Evolutionary conservation across 2,329 filamentous ascomycete species (phyloP), one percentile per base, ranked within the genome.

Genomic region (Aspergillus melleus): DNA sequence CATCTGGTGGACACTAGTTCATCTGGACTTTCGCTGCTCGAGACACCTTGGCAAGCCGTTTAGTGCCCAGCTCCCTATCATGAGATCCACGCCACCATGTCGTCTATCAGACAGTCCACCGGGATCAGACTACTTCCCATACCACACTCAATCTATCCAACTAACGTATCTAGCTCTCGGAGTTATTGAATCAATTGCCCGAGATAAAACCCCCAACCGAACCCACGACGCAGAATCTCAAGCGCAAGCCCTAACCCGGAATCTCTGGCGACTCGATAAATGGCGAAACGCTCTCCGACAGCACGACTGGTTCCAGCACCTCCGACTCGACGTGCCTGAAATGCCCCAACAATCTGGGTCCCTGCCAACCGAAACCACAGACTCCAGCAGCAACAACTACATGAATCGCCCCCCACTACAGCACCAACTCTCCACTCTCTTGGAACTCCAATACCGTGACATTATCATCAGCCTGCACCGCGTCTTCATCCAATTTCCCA

Each of bases 401-500:
- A 56, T 56, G 29, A 54, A 53, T 3, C 47, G 59, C 14, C 20
- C 52, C 6, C 58, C 62, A 14, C 54, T 59, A 10, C 49, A 57
- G 2, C 55, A 55, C 11, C 55, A 60, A 6, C 44, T 60, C 11
- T 54, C 26, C 29, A 64, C 61, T 1, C 26, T 59, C 5, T 52
- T 67, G 16, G 49, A 49, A 14, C 55, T 67, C 2, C 65, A 65
- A 42, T 67, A 65, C 30, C 65, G 65, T 22, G 59, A 67, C 50
- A 54, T 53, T 20, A 57, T 63, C 9, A 59, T 67, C 16, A 61
- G 53, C 26, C 58, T 52, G 5, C 63, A 67, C 32, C 58, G 63
- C 2, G 57, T 57, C 20, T 67, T 67, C 52, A 66, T 67, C 46
- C 58, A 64, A 19, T 66, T 67, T 26, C 64, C 64, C 30, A 63